Evolutionary conservation across 2,329 filamentous ascomycete genomes (phyloP), one percentile per base, ranked within the genome.

Genomic region (Rutstroemia sp.): DNA sequence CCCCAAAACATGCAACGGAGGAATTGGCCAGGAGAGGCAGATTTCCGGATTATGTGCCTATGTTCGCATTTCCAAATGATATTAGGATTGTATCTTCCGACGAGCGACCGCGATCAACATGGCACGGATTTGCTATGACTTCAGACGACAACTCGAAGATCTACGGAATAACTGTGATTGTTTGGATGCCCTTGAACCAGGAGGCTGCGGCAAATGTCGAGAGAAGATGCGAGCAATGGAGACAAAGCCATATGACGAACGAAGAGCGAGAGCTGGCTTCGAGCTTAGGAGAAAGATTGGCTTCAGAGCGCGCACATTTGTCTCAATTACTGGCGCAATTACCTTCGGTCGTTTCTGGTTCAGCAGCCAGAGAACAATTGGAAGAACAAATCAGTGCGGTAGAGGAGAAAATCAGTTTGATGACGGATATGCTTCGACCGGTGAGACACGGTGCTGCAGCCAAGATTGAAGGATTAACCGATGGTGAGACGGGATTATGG

Each of bases 91-190:
- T 57, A 25, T 57, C 55, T 25, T 51, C 55, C 12, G 55, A 57
- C 38, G 55, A 57, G 69, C 82, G 92, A 60, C 94, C 94, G 1
- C 81, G 91, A 60, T 92, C 94, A n/a, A 96, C 92, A 23, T 99
- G 94, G 94, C 94, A 99, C 73, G 94, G 94, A 49, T 99, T 99
- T 69, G 92, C 90, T 60, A 97, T 99, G 94, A 99, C 94, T 2
- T 88, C 87, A 21, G 88, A 89, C 56, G 92, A 97, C 69, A 92
- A 90, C 65, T 88, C 89, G 55, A 95, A 94, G 70, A 78, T 97
- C 19, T 92, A 97, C 68, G 92, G 91, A 36, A 89, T 97, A 57
- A 92, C 88, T 60, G 80, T 96, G 55, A 95, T 91, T 54, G 81
- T 97, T 44, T 99, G 94, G 94, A 89, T 91, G 54, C 91, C 94